Conservation (phyloP, 345 rosid genomes). For the Citrus reticulata region DNA sequence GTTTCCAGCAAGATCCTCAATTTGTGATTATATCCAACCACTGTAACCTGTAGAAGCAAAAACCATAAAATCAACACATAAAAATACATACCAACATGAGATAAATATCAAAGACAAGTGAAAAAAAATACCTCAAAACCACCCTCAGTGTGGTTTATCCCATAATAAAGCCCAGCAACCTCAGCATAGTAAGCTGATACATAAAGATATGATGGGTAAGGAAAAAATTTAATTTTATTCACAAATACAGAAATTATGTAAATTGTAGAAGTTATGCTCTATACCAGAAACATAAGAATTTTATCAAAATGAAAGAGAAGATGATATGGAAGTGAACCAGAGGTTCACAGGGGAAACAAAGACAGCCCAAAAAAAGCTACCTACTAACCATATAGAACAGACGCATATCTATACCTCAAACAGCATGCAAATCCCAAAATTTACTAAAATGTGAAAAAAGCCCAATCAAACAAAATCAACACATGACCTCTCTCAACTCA, state of each 20-base stretch:
- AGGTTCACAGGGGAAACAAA: neutral
- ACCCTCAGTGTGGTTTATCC: slow-evolving; percentile 40
- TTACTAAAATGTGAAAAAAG: neutral
- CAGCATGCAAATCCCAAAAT: neutral
- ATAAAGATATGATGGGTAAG: slow-evolving; percentile 11
- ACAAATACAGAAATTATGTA: neutral
- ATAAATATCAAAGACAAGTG: neutral
- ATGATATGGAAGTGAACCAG: neutral
- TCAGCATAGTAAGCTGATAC: slow-evolving; percentile 85
- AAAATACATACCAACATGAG: neutral
- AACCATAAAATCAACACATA: neutral
- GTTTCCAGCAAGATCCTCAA: slow-evolving; percentile 75
- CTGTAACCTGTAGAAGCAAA: slow-evolving; percentile 47
- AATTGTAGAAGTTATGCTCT: neutral
- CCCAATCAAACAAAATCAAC: neutral
- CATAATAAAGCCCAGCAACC: slow-evolving; percentile 84
- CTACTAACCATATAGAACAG: neutral
- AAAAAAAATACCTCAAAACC: slow-evolving; percentile 66
- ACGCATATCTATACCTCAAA: neutral
- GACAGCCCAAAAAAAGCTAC: neutral
- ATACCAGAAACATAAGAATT: too few relatives aligned
- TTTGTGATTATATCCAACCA: slow-evolving; percentile 89
- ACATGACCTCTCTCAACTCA: neutral
- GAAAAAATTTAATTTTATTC: neutral
- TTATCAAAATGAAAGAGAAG: neutral